These are phyloP conservation scores for Polyrhizophydium stewartii DNA, from an alignment of 371 early-diverging fungal species.

Conservation along the genomic window DNA sequence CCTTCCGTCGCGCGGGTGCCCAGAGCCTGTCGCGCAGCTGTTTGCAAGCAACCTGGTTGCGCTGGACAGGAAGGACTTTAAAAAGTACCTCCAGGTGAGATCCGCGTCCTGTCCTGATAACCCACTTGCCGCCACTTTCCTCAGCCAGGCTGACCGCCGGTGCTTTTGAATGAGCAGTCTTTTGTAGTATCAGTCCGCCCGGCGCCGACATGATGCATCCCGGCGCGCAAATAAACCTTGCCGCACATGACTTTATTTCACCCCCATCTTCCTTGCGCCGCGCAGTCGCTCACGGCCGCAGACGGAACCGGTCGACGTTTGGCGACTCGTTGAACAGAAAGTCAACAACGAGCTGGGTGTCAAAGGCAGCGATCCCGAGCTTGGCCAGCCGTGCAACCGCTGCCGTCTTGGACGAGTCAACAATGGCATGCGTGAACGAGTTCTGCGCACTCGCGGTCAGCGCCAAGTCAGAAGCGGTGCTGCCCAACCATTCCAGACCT, in stretches of 20 bases:
- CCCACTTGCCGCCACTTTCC: no score
- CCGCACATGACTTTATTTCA: no score
- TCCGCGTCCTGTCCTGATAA: no score
- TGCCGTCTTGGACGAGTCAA: background rate
- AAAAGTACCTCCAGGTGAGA: slow-evolving; percentile 55
- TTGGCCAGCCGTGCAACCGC: background rate
- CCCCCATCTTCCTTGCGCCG: background rate
- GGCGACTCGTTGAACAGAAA: background rate
- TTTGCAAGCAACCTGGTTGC: slow-evolving; percentile 67
- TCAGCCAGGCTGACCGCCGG: no score
- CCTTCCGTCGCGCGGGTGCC: slow-evolving; percentile 67
- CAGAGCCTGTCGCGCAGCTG: slow-evolving; percentile 52
- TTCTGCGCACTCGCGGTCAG: no score
- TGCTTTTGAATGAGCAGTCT: no score
- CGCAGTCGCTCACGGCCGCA: background rate
- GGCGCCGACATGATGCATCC: no score
- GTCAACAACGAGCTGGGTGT: slow-evolving; percentile 4
- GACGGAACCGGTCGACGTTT: background rate
- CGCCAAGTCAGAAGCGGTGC: no score
- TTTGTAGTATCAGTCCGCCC: no score
- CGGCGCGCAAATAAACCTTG: no score
- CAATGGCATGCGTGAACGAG: background rate
- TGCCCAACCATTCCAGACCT: background rate
- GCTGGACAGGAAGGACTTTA: slow-evolving; percentile 59
- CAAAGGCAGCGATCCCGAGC: background rate